Conservation (phyloP, 2,329 filamentous ascomycete genomes). For the Chrysoporthe cubensis region DNA sequence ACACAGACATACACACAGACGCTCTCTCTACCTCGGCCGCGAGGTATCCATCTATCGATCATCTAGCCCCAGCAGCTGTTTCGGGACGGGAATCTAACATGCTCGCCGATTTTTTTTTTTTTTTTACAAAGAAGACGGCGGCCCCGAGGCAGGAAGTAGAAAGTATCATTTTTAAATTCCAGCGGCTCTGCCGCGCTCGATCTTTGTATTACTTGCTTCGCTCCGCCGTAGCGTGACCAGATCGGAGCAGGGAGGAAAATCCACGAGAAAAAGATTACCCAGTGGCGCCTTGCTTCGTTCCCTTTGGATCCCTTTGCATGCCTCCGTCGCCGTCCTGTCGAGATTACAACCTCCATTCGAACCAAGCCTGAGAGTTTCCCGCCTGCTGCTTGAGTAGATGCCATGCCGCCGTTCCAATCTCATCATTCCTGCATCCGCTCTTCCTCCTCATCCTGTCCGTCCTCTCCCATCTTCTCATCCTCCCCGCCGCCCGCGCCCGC, state of each 20-base stretch:
- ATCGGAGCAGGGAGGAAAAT: background rate
- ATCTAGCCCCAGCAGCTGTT: background rate
- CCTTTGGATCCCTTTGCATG: background rate
- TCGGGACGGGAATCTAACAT: background rate
- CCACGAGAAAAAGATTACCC: background rate
- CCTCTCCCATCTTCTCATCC: conserved; percentile 14
- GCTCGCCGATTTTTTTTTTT: too few species aligned
- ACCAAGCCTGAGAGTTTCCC: background rate
- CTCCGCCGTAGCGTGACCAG: background rate
- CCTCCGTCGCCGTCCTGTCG: background rate
- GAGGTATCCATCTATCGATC: background rate
- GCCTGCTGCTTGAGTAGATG: background rate
- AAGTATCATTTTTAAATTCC: background rate
- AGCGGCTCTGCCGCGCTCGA: too few species aligned
- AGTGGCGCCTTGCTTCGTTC: background rate
- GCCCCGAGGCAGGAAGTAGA: background rate
- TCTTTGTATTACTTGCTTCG: background rate
- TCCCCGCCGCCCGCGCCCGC: background rate
- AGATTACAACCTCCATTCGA: background rate
- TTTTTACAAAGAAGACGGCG: background rate
- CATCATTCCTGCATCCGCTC: background rate
- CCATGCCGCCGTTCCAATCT: background rate
- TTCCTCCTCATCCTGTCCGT: background rate
- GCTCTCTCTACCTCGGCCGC: background rate
- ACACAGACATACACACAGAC: background rate